Evolutionary conservation across 768 basidiomycete species (phyloP), one percentile per base, ranked within the genome.

Genomic region (Lyophyllum decastes): DNA sequence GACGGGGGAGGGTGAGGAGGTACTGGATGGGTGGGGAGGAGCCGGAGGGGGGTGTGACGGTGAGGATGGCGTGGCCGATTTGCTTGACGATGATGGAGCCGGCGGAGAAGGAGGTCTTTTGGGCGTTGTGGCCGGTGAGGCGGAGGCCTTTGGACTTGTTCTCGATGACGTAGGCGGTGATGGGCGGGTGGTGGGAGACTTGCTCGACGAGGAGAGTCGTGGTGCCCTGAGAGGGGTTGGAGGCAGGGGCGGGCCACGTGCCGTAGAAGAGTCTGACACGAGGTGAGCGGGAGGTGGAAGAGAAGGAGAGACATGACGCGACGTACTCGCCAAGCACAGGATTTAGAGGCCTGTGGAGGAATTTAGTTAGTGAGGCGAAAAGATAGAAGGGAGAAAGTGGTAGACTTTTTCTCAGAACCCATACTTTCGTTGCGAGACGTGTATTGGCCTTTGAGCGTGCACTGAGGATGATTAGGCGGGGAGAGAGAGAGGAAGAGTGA

Each of bases 321-420:
- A 83, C 90, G 65, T 67, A 90, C 90, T 94, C 94, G 73, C 94
- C 94, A 16, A 97, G 88, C 10, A 93, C 94, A 33, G 96, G 96
- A 69, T 99, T 99, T 54, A 99, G 80, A 16, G 96, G 96, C 66
- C 94, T 95, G 63, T 30, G 30, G 30, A 10, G 10, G 17, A 22
- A 55, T 40, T 12, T 46, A 34, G 30, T 46, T 33, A 45, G 30
- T 17, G n/a, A 34, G 55, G 44, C 7, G 22, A 52, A 12, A 52
- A 54, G 30, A 19, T 34, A 10, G 12, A 2, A 2, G 17, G 24
- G 43, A 35, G 2, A 1, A 76, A 85, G 48, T 61, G 92, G n/a
- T n/a, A n/a, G n/a, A n/a, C 92, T 98, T 98, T 81, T 98, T 98
- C 83, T 98, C 95, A 1, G 92, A 94, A 14, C 96, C 96, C 86